phyloP scores from a whole-genome alignment of 352 stramenopile species.

The Pythium brassicae region DNA sequence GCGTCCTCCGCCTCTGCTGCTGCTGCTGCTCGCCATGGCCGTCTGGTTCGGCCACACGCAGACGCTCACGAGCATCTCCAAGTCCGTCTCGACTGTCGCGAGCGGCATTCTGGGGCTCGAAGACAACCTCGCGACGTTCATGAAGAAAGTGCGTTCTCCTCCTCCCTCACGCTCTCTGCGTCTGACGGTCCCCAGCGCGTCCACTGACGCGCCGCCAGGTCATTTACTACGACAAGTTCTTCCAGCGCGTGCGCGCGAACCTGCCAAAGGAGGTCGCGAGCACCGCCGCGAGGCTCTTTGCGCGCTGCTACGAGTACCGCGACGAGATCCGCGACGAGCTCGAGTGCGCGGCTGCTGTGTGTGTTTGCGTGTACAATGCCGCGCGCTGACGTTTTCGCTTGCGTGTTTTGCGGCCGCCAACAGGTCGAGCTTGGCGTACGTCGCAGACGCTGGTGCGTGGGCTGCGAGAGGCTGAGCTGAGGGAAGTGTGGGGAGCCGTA shows the following conservation, averaged over 20 bases:
- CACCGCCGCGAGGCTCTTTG: slow-evolving; percentile 54
- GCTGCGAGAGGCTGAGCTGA: too few species aligned
- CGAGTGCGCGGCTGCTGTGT: slow-evolving; percentile 41
- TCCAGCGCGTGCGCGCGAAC: slow-evolving; percentile 61
- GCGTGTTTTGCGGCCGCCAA: not conserved
- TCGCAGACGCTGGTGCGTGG: slow-evolving; percentile 41
- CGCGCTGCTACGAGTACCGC: slow-evolving; percentile 79
- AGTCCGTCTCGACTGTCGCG: slow-evolving; percentile 69
- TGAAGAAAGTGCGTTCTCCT: slow-evolving; percentile 60
- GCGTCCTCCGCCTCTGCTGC: not conserved
- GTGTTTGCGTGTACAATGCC: too few species aligned
- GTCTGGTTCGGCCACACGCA: slow-evolving; percentile 79
- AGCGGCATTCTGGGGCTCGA: slow-evolving; percentile 70
- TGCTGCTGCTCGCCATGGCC: slow-evolving; percentile 29
- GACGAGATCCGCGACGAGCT: slow-evolving; percentile 79
- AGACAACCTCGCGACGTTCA: slow-evolving; percentile 77
- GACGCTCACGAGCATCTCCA: slow-evolving; percentile 82
- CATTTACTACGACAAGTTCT: slow-evolving; percentile 82
- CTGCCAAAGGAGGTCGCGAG: slow-evolving; percentile 52
- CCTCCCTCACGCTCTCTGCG: too few species aligned
- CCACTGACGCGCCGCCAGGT: slow-evolving; percentile 28
- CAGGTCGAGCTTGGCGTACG: slow-evolving; percentile 66
- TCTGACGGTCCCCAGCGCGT: not conserved
- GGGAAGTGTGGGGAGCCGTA: too few species aligned
- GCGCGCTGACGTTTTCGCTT: too few species aligned